A percentile compares a stretch with the other conserved stretches of the same genome.
Conservation (phyloP, 2,329 filamentous ascomycete species). For the Coleophoma eucalyptorum region DNA sequence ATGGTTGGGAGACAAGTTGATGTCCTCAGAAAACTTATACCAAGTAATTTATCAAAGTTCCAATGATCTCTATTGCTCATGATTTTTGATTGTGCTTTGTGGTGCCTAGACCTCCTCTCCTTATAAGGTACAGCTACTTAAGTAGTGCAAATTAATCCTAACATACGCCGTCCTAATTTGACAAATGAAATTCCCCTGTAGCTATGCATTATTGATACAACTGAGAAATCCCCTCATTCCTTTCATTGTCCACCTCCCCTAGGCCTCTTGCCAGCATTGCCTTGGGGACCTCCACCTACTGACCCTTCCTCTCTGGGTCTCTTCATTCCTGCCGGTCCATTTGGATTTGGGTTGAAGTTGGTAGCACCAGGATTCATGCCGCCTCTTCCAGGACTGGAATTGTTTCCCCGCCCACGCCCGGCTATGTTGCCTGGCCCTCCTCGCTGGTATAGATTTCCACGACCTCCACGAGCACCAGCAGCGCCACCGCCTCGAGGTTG, state of each 20-base stretch:
- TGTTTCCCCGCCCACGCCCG: constrained; percentile 23
- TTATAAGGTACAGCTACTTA: neutral
- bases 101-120: neutral
- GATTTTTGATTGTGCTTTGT: neutral
- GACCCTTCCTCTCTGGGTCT: constrained; percentile 24
- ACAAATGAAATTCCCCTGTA: constrained; percentile 20
- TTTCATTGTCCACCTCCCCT: constrained; percentile 31
- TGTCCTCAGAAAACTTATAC: constrained; percentile 62
- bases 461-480: constrained; percentile 16
- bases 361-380: constrained; percentile 27
- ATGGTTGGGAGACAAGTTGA: constrained; percentile 66
- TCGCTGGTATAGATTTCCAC: constrained; percentile 12
- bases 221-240: constrained; percentile 6
- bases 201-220: constrained; percentile 16
- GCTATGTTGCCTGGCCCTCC: constrained; percentile 7
- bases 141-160: no score
- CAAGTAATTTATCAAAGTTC: constrained; percentile 44
- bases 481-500: constrained; percentile 22
- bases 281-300: constrained; percentile 25
- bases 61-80: constrained; percentile 16
- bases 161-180: constrained; percentile 8
- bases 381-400: constrained; percentile 16
- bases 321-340: constrained; percentile 21
- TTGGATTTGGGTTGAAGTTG: constrained; percentile 24
- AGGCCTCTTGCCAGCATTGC: constrained; percentile 40